Evolutionary conservation across 1,284 basidiomycete genomes (phyloP).

Genomic region (Kalmanozyma brasiliensis): DNA sequence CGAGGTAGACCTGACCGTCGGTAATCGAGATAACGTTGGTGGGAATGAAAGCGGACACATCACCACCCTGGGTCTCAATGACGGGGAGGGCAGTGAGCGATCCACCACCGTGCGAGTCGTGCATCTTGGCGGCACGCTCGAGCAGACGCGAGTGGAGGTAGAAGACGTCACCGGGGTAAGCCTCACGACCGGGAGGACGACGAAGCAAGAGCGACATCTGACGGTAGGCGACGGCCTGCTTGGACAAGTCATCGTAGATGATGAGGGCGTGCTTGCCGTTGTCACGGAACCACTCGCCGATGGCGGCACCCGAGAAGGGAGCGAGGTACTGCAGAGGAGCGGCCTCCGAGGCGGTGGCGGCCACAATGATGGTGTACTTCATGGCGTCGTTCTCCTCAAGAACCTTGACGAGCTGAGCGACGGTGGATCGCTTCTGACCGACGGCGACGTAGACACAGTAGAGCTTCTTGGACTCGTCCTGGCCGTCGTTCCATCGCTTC

Average conservation of each 20-base stretch:
- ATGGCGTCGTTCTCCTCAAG: constrained; percentile 99
- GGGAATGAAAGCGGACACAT: constrained; percentile 83
- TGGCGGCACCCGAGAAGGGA: constrained; percentile 99
- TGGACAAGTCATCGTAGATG: constrained; percentile 99
- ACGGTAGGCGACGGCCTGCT: constrained; percentile 99
- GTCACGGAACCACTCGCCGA: constrained; percentile 99
- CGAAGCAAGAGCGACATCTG: constrained; percentile 99
- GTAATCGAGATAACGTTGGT: constrained; percentile 68
- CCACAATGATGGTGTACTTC: constrained; percentile 99
- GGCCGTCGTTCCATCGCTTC: constrained; percentile 98
- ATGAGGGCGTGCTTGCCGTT: constrained; percentile 96
- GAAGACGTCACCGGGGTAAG: constrained; percentile 99
- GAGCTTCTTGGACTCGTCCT: constrained; percentile 95
- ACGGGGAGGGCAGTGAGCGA: constrained; percentile 98
- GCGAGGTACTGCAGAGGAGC: constrained; percentile 98
- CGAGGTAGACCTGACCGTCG: constrained; percentile 67
- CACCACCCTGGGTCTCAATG: constrained; percentile 99
- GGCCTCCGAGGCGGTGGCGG: constrained; percentile 97
- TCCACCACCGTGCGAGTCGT: constrained; percentile 95
- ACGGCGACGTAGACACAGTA: constrained; percentile 99
- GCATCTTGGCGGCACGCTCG: constrained; percentile 99
- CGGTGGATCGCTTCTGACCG: constrained; percentile 98
- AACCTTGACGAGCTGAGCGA: constrained; percentile 98
- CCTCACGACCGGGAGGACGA: constrained; percentile 99
- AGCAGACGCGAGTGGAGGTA: constrained; percentile 99